phyloP scores from a whole-genome alignment of 2,329 filamentous ascomycete species.

The Phaeoacremonium minimum region DNA sequence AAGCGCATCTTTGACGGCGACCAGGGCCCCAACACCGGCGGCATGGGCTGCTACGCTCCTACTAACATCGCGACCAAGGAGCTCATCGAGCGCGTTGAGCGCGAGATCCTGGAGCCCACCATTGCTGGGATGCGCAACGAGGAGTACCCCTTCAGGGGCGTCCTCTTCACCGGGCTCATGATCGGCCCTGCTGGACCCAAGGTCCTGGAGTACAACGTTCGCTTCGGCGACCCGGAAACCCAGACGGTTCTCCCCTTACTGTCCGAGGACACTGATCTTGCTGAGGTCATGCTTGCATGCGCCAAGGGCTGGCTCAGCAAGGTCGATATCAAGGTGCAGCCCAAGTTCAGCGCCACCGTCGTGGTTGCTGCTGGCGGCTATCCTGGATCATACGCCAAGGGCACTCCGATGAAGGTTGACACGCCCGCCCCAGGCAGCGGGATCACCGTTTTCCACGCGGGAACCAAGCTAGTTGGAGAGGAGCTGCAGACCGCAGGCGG shows the following conservation, averaged over 20 bases:
- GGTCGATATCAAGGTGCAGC: conserved; percentile 62
- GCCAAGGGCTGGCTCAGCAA: conserved; percentile 69
- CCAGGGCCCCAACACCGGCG: conserved; percentile 87
- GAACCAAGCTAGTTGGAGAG: conserved; percentile 63
- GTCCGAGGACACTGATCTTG: conserved; percentile 74
- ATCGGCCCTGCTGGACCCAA: conserved; percentile 78
- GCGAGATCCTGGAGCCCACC: conserved; percentile 82
- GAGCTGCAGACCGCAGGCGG: conserved; percentile 77
- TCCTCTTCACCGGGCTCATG: conserved; percentile 90
- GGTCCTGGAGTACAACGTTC: conserved; percentile 88
- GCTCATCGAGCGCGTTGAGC: conserved; percentile 74
- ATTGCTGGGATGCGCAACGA: conserved; percentile 85
- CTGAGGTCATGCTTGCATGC: conserved; percentile 84
- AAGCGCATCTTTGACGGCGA: conserved; percentile 93
- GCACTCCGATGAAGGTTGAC: conserved; percentile 53
- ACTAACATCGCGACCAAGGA: conserved; percentile 73
- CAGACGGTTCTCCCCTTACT: conserved; percentile 81
- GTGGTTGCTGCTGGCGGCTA: conserved; percentile 93
- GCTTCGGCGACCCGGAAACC: conserved; percentile 89
- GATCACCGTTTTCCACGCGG: conserved; percentile 87
- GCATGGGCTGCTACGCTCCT: conserved; percentile 97
- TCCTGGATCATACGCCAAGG: conserved; percentile 80
- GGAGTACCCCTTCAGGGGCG: conserved; percentile 66
- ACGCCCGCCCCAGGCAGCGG: conserved; percentile 37
- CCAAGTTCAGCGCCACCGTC: conserved; percentile 79